These are phyloP conservation scores for Trichoderma sp. DNA, from an alignment of 2,329 filamentous ascomycete species.

Conservation along the genomic window DNA sequence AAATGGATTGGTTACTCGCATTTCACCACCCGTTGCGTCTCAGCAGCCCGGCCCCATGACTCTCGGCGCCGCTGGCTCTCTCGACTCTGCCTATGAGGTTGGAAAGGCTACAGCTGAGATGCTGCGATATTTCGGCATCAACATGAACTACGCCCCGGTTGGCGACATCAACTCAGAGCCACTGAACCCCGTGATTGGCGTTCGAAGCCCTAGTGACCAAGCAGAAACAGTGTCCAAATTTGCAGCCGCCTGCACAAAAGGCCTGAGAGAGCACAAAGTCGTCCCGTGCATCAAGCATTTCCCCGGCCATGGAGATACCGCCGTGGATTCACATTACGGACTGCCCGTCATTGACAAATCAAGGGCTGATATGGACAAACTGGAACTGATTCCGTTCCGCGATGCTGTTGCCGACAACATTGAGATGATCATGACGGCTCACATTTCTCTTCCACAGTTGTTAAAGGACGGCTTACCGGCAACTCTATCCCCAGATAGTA, in stretches of 20 bases:
- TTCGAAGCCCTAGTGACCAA: slow-evolving; percentile 31
- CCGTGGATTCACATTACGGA: slow-evolving; percentile 32
- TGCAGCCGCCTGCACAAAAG: slow-evolving; percentile 27
- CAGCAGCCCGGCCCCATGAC: slow-evolving; percentile 32
- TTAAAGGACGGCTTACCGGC: slow-evolving; percentile 26
- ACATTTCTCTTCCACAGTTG: slow-evolving; percentile 30
- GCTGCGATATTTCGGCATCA: slow-evolving; percentile 32
- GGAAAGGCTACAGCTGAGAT: slow-evolving; percentile 28
- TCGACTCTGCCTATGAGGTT: slow-evolving; percentile 24
- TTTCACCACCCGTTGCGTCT: slow-evolving; percentile 29
- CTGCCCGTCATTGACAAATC: slow-evolving; percentile 30
- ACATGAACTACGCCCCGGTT: slow-evolving; percentile 33
- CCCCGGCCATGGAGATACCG: slow-evolving; percentile 32
- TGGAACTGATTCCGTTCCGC: slow-evolving; percentile 30
- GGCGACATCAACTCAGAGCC: slow-evolving; percentile 33
- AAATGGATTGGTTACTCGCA: slow-evolving; percentile 32
- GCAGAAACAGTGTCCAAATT: slow-evolving; percentile 26
- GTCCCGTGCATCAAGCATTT: slow-evolving; percentile 33
- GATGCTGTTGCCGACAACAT: slow-evolving; percentile 26
- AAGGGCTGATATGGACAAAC: slow-evolving; percentile 26
- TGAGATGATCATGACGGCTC: slow-evolving; percentile 34
- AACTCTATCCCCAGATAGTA: slow-evolving; percentile 29
- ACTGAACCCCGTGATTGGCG: slow-evolving; percentile 32
- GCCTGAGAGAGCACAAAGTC: slow-evolving; percentile 26
- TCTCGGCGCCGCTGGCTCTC: slow-evolving; percentile 27